Evolutionary conservation across 164 flowering plant species (phyloP), one percentile per base, ranked within the genome.

Genomic region (Nymphaea colorata): DNA sequence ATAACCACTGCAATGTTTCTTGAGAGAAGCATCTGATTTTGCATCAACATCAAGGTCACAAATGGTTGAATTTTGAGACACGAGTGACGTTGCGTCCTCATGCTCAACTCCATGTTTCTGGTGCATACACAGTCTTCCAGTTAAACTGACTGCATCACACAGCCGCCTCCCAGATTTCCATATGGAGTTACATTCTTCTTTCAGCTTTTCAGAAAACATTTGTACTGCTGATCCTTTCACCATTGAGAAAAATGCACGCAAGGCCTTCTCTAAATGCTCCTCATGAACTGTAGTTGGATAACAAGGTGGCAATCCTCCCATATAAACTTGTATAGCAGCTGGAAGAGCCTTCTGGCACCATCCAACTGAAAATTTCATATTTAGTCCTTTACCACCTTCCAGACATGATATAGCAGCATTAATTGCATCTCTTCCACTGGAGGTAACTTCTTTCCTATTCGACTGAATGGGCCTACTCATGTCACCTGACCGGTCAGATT

Each of bases 81-180:
- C 10, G 12, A 16, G 10, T 10, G 7, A 17, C 2, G 16, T 36
- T 7, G 63, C 66, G 67, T 66, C 78, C 68, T 57, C 76, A 68
- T 44, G 71, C 66, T 72, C 79, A 5, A 73, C 66, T 66, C 69
- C 77, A 66, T 93, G 98, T 64, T 86, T 85, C 72, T 83, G 92
- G 75, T 93, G 93, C 80, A 86, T 80, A 72, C 98, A 93, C n/a
- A 93, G 89, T 71, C 84, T 88, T 72, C 98, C 96, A 8, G 96
- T 90, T 80, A 93, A 82, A 87, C 98, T 93, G 66, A 89, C 75
- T 41, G 95, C 96, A 82, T 90, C 98, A 73, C 98, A 93, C 10
- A 85, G 82, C 69, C 88, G 98, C 80, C 98, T 85, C 62, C 95
- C 98, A 65, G 92, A 85, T 73, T 59, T 81, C 98, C 98, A 93